These are phyloP conservation scores for Chalciporus piperatus DNA, from an alignment of 768 basidiomycete genomes.

Conservation along the genomic window DNA sequence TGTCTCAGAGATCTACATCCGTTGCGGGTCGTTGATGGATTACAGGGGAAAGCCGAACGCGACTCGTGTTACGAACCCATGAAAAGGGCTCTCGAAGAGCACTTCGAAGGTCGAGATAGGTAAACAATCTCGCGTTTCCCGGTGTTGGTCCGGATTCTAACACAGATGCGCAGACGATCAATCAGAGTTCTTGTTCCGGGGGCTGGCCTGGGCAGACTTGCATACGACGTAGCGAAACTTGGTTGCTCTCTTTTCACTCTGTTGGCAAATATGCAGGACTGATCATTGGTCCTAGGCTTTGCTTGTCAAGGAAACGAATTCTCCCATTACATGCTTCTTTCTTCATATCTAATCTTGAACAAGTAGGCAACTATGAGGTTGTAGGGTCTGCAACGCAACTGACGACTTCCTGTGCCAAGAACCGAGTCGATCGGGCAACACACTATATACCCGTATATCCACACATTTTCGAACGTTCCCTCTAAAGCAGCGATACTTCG, in stretches of 20 bases:
- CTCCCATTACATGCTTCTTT: conserved; percentile 90
- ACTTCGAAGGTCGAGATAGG: conserved; percentile 61
- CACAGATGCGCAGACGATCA: conserved; percentile 37
- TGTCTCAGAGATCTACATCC: background rate
- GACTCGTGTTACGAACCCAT: conserved; percentile 80
- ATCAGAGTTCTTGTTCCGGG: conserved; percentile 86
- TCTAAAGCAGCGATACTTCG: conserved; percentile 60
- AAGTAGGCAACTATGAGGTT: conserved; percentile 45
- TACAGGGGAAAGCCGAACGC: conserved; percentile 72
- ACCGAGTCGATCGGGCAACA: conserved; percentile 67
- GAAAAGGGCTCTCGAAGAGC: conserved; percentile 63
- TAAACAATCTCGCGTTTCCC: conserved; percentile 2
- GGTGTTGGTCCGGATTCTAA: background rate
- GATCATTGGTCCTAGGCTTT: conserved; percentile 56
- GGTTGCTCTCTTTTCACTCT: conserved; percentile 44
- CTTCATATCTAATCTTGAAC: conserved; percentile 87
- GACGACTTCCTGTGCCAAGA: conserved; percentile 29
- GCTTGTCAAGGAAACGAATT: conserved; percentile 94
- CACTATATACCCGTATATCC: conserved; percentile 85
- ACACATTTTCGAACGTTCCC: conserved; percentile 85
- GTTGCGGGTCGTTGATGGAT: background rate
- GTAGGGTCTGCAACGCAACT: background rate
- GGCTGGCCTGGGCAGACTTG: conserved; percentile 83
- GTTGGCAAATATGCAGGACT: background rate
- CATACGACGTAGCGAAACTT: conserved; percentile 81